Percentiles rank a stretch among this genome's conserved stretches.
Evolutionary conservation across 2,329 filamentous ascomycete genomes (phyloP).

Genomic region (Fusarium duplospermum): DNA sequence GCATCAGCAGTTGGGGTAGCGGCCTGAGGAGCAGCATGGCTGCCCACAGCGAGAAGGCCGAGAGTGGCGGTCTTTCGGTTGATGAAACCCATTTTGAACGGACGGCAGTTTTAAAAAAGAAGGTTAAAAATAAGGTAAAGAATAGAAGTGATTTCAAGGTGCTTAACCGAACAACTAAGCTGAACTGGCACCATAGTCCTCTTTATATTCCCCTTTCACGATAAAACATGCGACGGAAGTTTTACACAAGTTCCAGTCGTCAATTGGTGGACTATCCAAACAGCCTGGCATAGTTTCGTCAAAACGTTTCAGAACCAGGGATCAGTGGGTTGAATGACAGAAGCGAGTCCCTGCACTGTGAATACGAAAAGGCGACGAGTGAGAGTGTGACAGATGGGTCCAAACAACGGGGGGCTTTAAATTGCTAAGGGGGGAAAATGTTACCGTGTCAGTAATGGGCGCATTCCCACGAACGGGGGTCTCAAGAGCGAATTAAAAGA

Average conservation of each 20-base stretch:
- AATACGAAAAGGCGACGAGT: neutral
- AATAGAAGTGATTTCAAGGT: conserved; percentile 1
- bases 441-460: conserved; percentile 6
- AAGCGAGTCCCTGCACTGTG: neutral
- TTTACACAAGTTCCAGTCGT: neutral
- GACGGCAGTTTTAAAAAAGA: neutral
- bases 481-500: neutral
- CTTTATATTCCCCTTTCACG: conserved; percentile 5
- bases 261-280: conserved; percentile 25
- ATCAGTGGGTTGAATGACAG: neutral
- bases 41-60: conserved; percentile 25
- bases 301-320: conserved; percentile 18
- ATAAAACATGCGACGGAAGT: neutral
- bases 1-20: conserved; percentile 7
- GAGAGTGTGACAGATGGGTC: neutral
- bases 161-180: neutral
- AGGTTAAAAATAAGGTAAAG: neutral
- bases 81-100: conserved; percentile 27
- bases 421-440: conserved; percentile 9
- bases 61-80: conserved; percentile 20
- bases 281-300: conserved; percentile 10
- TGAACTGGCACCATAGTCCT: neutral
- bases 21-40: conserved; percentile 31
- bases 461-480: neutral
- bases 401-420: conserved; percentile 4